Conservation (phyloP, 148 eudicot species). For the Selenicereus undatus region DNA sequence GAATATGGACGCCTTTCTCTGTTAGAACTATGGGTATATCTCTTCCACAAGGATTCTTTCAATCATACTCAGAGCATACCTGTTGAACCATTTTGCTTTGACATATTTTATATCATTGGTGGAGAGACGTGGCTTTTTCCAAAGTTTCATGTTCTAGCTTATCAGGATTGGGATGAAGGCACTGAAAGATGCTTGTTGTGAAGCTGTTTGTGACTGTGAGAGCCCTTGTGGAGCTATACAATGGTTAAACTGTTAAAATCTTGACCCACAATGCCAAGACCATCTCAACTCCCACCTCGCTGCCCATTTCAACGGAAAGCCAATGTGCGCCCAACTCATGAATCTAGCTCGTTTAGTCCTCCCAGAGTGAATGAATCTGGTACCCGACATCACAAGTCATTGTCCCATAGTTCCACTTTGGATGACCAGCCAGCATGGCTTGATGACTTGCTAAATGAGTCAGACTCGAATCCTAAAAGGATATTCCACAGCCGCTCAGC, state of each 20-base stretch:
- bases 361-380: slow-evolving; percentile 20
- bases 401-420: slow-evolving; percentile 43
- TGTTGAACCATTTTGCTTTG: not conserved
- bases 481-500: slow-evolving; percentile 43
- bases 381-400: slow-evolving; percentile 41
- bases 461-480: slow-evolving; percentile 32
- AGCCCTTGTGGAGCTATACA: not conserved
- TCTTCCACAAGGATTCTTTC: not conserved
- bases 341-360: slow-evolving; percentile 17
- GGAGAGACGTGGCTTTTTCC: not conserved
- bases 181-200: not conserved
- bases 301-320: slow-evolving; percentile 50
- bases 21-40: not conserved
- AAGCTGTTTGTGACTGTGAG: not conserved
- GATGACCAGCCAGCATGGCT: slow-evolving; percentile 66
- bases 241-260: slow-evolving; percentile 9
- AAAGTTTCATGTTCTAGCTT: not conserved
- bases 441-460: slow-evolving; percentile 55
- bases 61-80: not conserved
- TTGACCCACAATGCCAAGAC: slow-evolving; percentile 44
- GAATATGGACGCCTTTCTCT: not conserved
- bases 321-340: slow-evolving; percentile 15
- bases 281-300: slow-evolving; percentile 77
- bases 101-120: not conserved
- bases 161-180: not conserved